Conservation (phyloP, 495 filamentous ascomycete species). For the Trichocladium antarcticum region DNA sequence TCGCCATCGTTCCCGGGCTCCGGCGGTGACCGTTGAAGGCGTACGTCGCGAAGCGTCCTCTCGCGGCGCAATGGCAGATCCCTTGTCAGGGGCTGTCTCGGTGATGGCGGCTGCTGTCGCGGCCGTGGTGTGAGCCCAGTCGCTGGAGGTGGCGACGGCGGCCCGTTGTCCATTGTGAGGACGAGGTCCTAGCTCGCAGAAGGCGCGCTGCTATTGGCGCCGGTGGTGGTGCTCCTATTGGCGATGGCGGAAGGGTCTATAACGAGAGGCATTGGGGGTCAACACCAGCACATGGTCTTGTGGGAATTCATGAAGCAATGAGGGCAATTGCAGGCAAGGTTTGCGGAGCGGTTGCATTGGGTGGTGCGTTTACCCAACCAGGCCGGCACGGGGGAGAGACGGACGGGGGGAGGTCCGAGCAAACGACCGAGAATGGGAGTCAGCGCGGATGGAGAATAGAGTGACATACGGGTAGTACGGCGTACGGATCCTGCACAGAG, state of each 20-base stretch:
- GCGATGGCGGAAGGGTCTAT: constrained; percentile 12
- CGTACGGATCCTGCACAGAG: no score
- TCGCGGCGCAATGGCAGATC: constrained; percentile 1
- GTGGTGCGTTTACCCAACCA: neutral
- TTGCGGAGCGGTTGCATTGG: neutral
- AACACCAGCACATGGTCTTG: constrained; percentile 3
- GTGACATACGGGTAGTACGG: neutral
- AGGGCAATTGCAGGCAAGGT: neutral
- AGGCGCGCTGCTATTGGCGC: constrained; percentile 17
- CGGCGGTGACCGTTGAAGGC: constrained; percentile 7
- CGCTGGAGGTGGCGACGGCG: constrained; percentile 16
- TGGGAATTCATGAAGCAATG: no score
- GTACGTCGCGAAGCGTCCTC: constrained; percentile 11
- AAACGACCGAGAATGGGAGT: neutral
- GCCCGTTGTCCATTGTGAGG: constrained; percentile 14
- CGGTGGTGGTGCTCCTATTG: constrained; percentile 19
- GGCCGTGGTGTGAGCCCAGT: constrained; percentile 13
- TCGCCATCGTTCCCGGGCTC: constrained; percentile 17
- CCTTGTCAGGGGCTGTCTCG: constrained; percentile 9
- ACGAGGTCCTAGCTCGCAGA: constrained; percentile 13
- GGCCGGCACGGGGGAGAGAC: neutral
- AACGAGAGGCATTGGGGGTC: constrained; percentile 21
- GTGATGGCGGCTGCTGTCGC: constrained; percentile 16
- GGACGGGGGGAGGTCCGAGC: neutral
- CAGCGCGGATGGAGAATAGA: neutral